Percentiles rank a stretch among this genome's conserved stretches.
Evolutionary conservation across 441 rosid genomes (phyloP).

Genomic region (Syzygium syzygioides): DNA sequence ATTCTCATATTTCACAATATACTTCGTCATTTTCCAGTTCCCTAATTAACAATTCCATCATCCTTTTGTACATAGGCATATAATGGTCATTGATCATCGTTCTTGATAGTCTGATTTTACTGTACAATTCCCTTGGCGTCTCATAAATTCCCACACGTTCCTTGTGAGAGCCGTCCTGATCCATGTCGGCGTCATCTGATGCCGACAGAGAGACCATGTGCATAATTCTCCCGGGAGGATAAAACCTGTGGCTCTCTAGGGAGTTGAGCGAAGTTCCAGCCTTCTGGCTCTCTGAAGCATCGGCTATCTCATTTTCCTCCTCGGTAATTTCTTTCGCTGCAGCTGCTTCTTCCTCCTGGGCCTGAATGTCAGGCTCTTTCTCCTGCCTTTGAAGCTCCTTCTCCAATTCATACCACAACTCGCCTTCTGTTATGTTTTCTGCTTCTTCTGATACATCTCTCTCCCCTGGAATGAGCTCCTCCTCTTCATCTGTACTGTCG

Average conservation of each 20-base stretch:
- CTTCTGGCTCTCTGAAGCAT: conserved; percentile 32
- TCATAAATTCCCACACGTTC: conserved; percentile 59
- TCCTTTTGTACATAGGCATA: conserved; percentile 91
- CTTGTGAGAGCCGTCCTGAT: conserved; percentile 6
- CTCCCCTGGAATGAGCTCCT: conserved; percentile 37
- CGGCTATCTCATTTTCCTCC: conserved; percentile 53
- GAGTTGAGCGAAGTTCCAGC: conserved; percentile 31
- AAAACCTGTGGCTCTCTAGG: conserved; percentile 63
- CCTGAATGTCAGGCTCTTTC: conserved; percentile 40
- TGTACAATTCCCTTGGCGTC: conserved; percentile 85
- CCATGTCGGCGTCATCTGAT: conserved; percentile 22
- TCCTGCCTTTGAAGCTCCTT: conserved; percentile 74
- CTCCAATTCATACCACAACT: conserved; percentile 83
- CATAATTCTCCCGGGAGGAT: conserved; percentile 86
- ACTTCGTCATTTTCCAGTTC: conserved; percentile 45
- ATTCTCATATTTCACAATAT: conserved; percentile 12
- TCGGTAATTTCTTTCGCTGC: conserved; percentile 67
- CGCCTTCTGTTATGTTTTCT: conserved; percentile 63
- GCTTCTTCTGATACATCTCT: conserved; percentile 25
- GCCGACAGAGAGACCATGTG: conserved; percentile 55
- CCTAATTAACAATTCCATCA: conserved; percentile 71
- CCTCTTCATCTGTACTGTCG: conserved; percentile 68
- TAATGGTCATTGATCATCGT: conserved; percentile 97
- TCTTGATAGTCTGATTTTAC: conserved; percentile 80
- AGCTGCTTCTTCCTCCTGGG: conserved; percentile 74